Conservation (phyloP, 768 basidiomycete species). For the Collybiopsis confluens region DNA sequence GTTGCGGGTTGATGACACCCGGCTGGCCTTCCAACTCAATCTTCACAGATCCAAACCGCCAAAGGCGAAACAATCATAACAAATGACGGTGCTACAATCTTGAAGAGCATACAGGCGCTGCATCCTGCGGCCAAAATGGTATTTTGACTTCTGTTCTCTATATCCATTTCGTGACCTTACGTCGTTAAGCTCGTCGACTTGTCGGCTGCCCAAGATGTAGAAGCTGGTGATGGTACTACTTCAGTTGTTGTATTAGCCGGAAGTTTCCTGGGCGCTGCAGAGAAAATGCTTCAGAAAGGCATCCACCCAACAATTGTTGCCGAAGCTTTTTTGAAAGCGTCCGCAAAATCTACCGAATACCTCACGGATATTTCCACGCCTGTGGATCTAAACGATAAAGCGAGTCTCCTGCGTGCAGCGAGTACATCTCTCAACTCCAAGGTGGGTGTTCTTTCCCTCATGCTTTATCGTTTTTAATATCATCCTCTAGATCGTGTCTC, state of each 20-base stretch:
- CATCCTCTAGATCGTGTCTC: slow-evolving; percentile 82
- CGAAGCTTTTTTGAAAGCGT: slow-evolving; percentile 91
- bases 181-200: slow-evolving; percentile 83
- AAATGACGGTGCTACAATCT: slow-evolving; percentile 97
- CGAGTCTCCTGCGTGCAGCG: slow-evolving; percentile 84
- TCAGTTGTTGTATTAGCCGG: slow-evolving; percentile 97
- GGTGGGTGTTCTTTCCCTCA: slow-evolving; percentile 35
- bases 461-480: not conserved
- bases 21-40: slow-evolving; percentile 7
- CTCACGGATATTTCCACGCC: slow-evolving; percentile 90
- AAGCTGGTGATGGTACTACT: slow-evolving; percentile 98
- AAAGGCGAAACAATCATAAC: slow-evolving; percentile 98
- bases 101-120: slow-evolving; percentile 91
- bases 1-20: slow-evolving; percentile 12
- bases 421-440: slow-evolving; percentile 97
- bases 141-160: slow-evolving; percentile 16
- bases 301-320: slow-evolving; percentile 98
- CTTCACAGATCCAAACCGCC: slow-evolving; percentile 82
- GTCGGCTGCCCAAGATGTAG: slow-evolving; percentile 96
- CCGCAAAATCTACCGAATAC: slow-evolving; percentile 89
- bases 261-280: slow-evolving; percentile 87
- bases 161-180: not conserved
- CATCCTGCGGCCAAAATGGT: slow-evolving; percentile 99
- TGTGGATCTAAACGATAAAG: slow-evolving; percentile 84
- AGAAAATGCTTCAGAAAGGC: slow-evolving; percentile 94